Conservation (phyloP, 139 green algal species). For the Auxenochlorella protothecoides region DNA sequence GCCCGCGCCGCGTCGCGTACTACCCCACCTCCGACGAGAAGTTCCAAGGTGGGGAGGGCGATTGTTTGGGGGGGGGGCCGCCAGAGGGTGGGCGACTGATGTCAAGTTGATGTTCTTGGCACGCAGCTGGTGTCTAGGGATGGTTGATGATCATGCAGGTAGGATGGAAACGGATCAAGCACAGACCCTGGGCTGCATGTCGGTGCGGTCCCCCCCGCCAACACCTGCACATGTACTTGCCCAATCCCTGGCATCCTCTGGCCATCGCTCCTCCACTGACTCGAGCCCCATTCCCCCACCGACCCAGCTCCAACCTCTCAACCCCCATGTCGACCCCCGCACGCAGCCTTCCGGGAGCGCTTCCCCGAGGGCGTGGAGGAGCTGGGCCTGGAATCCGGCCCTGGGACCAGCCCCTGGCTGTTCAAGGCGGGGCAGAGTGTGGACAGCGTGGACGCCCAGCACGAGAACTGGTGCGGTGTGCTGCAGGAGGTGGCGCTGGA, state of each 20-base stretch:
- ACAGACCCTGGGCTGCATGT: neutral
- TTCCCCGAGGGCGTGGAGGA: conserved; percentile 26
- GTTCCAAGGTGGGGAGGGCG: neutral
- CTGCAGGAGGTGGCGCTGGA: conserved; percentile 64
- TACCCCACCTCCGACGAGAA: conserved; percentile 37
- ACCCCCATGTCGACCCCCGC: neutral
- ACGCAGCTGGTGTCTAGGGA: too few relatives aligned
- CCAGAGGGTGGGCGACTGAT: too few relatives aligned
- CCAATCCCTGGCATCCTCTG: too few relatives aligned
- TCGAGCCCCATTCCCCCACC: too few relatives aligned
- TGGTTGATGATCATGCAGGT: too few relatives aligned
- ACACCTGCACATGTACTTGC: too few relatives aligned
- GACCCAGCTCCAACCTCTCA: too few relatives aligned
- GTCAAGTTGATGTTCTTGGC: too few relatives aligned
- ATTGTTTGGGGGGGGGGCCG: neutral
- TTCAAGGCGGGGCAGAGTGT: conserved; percentile 33
- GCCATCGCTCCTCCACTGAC: neutral
- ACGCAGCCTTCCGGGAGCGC: conserved; percentile 18
- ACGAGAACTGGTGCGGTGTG: conserved; percentile 69
- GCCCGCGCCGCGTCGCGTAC: conserved; percentile 33
- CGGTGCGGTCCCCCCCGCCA: neutral
- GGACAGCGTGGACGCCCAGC: conserved; percentile 17
- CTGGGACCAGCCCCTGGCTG: conserved; percentile 20
- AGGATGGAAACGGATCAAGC: too few relatives aligned
- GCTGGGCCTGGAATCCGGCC: too few relatives aligned